Evolutionary conservation across 768 basidiomycete species (phyloP).

Genomic region (Psilocybe tampanensis): DNA sequence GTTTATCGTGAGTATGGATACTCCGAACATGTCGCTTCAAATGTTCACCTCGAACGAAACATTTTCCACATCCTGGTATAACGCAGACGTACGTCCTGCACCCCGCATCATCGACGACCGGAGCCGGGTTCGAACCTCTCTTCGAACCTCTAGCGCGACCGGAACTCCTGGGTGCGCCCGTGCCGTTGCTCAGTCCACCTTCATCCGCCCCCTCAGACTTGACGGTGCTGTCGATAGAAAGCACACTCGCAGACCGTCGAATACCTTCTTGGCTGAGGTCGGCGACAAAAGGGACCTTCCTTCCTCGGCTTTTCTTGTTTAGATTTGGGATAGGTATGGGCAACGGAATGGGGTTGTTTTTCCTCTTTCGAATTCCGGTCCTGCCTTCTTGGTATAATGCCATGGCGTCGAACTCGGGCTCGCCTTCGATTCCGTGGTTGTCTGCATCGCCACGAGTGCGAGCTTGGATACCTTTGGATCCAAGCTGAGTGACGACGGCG

Average conservation of each 20-base stretch:
- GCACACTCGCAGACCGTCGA: not conserved
- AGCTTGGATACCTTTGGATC: slow-evolving; percentile 8
- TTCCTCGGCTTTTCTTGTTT: slow-evolving; percentile 63
- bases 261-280: slow-evolving; percentile 4
- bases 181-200: not conserved
- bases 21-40: slow-evolving; percentile 79
- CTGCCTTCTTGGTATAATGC: slow-evolving; percentile 21
- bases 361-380: slow-evolving; percentile 26
- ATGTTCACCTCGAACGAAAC: slow-evolving; percentile 80
- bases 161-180: not conserved
- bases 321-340: slow-evolving; percentile 63
- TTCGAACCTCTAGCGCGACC: slow-evolving; percentile 5
- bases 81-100: slow-evolving; percentile 63
- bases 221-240: not conserved
- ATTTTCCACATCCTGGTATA: slow-evolving; percentile 75
- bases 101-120: slow-evolving; percentile 19
- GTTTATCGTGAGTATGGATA: slow-evolving; percentile 84
- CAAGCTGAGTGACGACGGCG: slow-evolving; percentile 28
- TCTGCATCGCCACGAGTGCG: slow-evolving; percentile 4
- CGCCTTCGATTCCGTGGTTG: slow-evolving; percentile 1
- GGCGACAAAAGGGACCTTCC: slow-evolving; percentile 52
- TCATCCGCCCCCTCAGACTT: not conserved
- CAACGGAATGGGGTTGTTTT: slow-evolving; percentile 37
- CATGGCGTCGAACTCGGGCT: slow-evolving; percentile 21
- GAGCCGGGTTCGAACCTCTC: slow-evolving; percentile 7